Evolutionary conservation across 2,329 filamentous ascomycete genomes (phyloP).

Genomic region (Teratosphaeria pseudoeucalypti): DNA sequence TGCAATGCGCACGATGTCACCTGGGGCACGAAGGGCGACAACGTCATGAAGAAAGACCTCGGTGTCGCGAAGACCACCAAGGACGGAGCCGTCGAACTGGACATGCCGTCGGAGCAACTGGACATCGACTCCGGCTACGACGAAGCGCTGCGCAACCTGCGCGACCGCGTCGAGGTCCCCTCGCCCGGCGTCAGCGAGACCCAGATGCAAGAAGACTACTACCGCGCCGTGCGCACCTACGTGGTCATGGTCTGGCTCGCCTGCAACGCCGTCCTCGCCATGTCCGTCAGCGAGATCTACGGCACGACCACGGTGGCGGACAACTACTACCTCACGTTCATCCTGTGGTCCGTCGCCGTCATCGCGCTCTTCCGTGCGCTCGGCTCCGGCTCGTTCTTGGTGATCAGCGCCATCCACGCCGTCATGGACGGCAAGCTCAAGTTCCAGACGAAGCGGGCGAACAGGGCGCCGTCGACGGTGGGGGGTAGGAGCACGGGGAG

Average conservation of each 20-base stretch:
- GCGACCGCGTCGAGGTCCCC: constrained; percentile 80
- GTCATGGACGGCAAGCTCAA: constrained; percentile 78
- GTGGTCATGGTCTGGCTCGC: constrained; percentile 96
- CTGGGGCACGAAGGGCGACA: constrained; percentile 98
- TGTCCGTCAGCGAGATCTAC: constrained; percentile 86
- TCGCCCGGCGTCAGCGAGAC: constrained; percentile 52
- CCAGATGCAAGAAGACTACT: constrained; percentile 96
- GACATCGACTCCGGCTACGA: constrained; percentile 98
- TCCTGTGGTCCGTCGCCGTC: constrained; percentile 81
- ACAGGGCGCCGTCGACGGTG: constrained; percentile 15
- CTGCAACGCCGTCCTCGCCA: constrained; percentile 81
- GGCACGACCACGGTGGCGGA: constrained; percentile 57
- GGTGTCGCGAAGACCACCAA: constrained; percentile 71
- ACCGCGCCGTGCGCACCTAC: constrained; percentile 92
- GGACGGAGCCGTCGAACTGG: constrained; percentile 72
- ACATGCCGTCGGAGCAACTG: constrained; percentile 96
- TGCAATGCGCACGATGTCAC: constrained; percentile 99
- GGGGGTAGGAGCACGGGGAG: constrained; percentile 24
- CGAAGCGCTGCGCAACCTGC: constrained; percentile 88
- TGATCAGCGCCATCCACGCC: constrained; percentile 75
- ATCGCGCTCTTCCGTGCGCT: constrained; percentile 82
- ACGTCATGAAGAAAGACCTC: constrained; percentile 84
- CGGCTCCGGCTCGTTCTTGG: constrained; percentile 67
- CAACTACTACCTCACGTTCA: constrained; percentile 87
- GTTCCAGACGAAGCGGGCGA: constrained; percentile 24